A percentile compares a stretch with the other conserved stretches of the same genome.
phyloP scores from a whole-genome alignment of 2,329 filamentous ascomycete genomes.

The Aspergillus novofumigatus region DNA sequence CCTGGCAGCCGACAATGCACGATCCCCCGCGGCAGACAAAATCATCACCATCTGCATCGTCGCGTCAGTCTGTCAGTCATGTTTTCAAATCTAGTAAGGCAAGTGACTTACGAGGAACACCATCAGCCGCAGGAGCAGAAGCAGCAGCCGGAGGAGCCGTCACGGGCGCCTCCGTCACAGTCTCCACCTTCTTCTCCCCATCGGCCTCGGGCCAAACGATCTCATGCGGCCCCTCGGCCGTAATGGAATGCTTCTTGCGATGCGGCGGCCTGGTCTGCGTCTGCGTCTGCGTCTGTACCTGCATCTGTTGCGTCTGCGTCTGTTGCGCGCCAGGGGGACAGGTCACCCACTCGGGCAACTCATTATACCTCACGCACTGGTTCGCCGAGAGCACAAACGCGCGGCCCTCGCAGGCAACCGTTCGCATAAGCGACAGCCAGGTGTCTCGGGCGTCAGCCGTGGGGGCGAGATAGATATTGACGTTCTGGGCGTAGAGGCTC shows the following conservation, averaged over 20 bases:
- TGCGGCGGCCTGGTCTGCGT: not conserved
- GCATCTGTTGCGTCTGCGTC: not conserved
- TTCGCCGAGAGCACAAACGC: constrained; percentile 84
- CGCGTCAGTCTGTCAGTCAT: no score
- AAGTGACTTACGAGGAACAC: no score
- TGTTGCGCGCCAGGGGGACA: no score
- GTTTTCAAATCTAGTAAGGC: no score
- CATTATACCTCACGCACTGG: constrained; percentile 64
- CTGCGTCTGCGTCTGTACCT: not conserved
- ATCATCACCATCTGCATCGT: constrained; percentile 8
- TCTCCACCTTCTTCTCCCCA: not conserved
- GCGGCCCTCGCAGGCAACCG: constrained; percentile 73
- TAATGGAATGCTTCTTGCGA: constrained; percentile 22
- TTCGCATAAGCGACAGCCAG: constrained; percentile 79
- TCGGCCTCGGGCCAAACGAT: constrained; percentile 39
- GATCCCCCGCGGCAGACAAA: constrained; percentile 69
- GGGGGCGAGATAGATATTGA: constrained; percentile 86
- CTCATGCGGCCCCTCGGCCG: constrained; percentile 43
- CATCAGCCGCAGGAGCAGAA: not conserved
- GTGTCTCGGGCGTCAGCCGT: constrained; percentile 81
- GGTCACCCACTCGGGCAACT: constrained; percentile 57
- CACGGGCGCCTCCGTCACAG: not conserved
- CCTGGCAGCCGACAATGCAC: constrained; percentile 73
- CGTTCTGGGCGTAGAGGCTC: constrained; percentile 79
- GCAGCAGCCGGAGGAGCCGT: no score